These are phyloP conservation scores for Apiospora pterosperma DNA, from an alignment of 2,329 filamentous ascomycete genomes.

Conservation along the genomic window DNA sequence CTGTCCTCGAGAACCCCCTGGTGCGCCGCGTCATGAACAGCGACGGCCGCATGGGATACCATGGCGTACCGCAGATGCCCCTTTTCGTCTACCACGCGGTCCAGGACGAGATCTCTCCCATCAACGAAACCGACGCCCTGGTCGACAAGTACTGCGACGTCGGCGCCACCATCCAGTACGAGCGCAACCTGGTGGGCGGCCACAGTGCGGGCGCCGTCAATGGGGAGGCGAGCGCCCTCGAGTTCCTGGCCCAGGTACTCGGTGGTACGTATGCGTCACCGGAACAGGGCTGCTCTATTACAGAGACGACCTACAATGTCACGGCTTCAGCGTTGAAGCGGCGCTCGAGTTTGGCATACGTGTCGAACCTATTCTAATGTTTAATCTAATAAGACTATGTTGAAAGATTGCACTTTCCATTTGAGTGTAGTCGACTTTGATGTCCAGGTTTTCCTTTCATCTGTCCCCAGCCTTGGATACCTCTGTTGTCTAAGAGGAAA, in stretches of 20 bases:
- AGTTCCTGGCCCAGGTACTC: slow-evolving; percentile 5
- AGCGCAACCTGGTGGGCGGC: slow-evolving; percentile 36
- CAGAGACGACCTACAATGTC: neutral
- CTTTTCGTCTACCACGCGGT: slow-evolving; percentile 43
- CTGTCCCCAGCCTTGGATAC: no score
- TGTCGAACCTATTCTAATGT: neutral
- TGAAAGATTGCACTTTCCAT: neutral
- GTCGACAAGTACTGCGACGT: slow-evolving; percentile 35
- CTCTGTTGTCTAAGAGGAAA: no score
- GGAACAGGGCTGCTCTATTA: neutral
- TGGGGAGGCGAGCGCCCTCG: slow-evolving; percentile 10
- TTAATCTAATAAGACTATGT: neutral
- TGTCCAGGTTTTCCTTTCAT: no score
- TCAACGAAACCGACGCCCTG: slow-evolving; percentile 37
- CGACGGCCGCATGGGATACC: slow-evolving; percentile 19
- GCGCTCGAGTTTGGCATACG: neutral
- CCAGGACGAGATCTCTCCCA: slow-evolving; percentile 36
- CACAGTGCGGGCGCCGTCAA: slow-evolving; percentile 31
- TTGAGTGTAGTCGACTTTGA: neutral
- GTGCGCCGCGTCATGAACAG: slow-evolving; percentile 15
- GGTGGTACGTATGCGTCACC: neutral
- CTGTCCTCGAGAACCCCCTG: slow-evolving; percentile 6
- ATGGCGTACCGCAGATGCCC: slow-evolving; percentile 38
- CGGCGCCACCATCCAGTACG: slow-evolving; percentile 38
- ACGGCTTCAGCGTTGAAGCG: neutral